phyloP scores from a whole-genome alignment of 177 flowering plant genomes.

The Vitis hybrid region DNA sequence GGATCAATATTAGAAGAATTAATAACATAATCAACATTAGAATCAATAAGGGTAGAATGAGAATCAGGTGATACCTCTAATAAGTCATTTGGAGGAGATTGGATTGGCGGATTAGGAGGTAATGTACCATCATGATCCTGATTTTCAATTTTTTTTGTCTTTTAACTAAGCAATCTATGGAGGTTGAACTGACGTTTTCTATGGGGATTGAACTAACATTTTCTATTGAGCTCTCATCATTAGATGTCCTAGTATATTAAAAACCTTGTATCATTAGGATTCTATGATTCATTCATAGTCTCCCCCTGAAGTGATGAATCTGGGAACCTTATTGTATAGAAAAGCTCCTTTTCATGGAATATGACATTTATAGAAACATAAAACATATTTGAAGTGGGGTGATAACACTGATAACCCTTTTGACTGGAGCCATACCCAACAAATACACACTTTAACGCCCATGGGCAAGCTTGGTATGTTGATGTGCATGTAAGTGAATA shows the following conservation, averaged over 20 bases:
- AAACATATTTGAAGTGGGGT: too few relatives aligned
- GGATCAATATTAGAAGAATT: not conserved
- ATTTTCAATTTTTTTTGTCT: too few relatives aligned
- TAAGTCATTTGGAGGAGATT: not conserved
- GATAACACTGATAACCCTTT: too few relatives aligned
- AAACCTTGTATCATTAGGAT: not conserved
- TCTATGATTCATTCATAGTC: not conserved
- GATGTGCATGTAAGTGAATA: conserved; percentile 4
- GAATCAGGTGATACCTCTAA: conserved; percentile 4
- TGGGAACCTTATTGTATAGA: not conserved
- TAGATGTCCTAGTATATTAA: not conserved
- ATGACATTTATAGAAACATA: not conserved
- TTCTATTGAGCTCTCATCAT: too few relatives aligned
- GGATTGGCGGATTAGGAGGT: not conserved
- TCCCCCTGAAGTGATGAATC: conserved; percentile 4
- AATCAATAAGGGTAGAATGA: not conserved
- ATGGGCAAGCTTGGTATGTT: not conserved
- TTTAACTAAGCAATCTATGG: too few relatives aligned
- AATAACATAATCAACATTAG: too few relatives aligned
- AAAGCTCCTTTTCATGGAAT: not conserved
- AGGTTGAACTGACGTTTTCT: too few relatives aligned
- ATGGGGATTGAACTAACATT: too few relatives aligned
- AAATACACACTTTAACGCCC: too few relatives aligned
- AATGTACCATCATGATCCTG: not conserved
- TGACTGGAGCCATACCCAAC: too few relatives aligned